phyloP scores from a whole-genome alignment of 2,329 filamentous ascomycete genomes.

The Colletotrichum noveboracense region DNA sequence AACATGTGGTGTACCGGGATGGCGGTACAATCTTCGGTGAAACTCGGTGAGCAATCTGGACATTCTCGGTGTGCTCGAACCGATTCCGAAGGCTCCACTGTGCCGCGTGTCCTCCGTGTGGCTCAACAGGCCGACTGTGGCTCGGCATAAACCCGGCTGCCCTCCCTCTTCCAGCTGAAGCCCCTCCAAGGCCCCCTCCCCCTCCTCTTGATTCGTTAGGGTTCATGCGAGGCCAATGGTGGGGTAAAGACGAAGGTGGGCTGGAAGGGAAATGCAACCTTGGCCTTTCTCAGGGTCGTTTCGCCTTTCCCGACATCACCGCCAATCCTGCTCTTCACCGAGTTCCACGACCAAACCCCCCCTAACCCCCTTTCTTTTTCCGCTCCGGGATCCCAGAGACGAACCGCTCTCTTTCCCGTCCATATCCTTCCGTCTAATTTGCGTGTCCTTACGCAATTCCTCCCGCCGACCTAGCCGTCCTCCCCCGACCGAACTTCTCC shows the following conservation, averaged over 20 bases:
- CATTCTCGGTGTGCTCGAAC: background rate
- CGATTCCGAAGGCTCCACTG: background rate
- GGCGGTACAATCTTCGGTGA: background rate
- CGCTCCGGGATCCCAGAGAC: background rate
- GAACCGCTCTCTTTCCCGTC: background rate
- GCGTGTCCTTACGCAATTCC: background rate
- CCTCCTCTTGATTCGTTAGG: conserved; percentile 14
- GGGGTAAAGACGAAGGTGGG: background rate
- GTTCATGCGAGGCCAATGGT: conserved; percentile 6
- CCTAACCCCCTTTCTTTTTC: background rate
- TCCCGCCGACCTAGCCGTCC: background rate
- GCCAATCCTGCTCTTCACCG: conserved; percentile 5
- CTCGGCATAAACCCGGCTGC: background rate
- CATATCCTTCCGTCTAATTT: background rate
- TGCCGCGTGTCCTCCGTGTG: background rate
- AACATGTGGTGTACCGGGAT: background rate
- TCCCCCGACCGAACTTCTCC: background rate
- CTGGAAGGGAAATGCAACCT: conserved; percentile 15
- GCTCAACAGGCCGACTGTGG: background rate
- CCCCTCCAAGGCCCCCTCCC: background rate
- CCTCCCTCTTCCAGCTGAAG: background rate
- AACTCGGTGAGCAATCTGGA: background rate
- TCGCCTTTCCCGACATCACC: conserved; percentile 11
- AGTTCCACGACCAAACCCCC: background rate
- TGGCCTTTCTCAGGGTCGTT: conserved; percentile 17